These are phyloP conservation scores for Colletotrichum brevisporum DNA, from an alignment of 2,329 filamentous ascomycete genomes.

Conservation along the genomic window DNA sequence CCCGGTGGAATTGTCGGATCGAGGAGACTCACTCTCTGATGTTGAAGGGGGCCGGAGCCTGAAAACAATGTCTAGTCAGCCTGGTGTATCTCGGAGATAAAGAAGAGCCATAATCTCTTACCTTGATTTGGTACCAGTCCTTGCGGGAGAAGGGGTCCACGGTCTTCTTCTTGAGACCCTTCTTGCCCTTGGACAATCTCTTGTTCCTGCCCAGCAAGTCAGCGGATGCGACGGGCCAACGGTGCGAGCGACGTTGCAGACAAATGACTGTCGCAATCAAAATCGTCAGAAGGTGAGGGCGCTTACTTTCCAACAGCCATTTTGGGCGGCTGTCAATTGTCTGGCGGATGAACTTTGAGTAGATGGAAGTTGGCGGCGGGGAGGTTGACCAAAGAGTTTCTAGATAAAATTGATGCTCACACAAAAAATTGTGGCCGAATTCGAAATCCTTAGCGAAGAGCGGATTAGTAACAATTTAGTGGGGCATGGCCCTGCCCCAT, in stretches of 20 bases:
- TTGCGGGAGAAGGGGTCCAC: slow-evolving; percentile 98
- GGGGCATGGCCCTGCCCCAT: slow-evolving; percentile 22
- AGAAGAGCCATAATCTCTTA: slow-evolving; percentile 54
- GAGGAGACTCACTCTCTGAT: slow-evolving; percentile 86
- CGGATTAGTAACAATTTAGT: too few relatives aligned
- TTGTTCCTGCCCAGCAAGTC: slow-evolving; percentile 82
- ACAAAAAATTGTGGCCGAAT: slow-evolving; percentile 43
- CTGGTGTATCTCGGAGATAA: not conserved
- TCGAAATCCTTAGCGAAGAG: slow-evolving; percentile 44
- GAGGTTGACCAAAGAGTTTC: too few relatives aligned
- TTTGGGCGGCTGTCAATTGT: slow-evolving; percentile 64
- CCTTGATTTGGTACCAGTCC: slow-evolving; percentile 99
- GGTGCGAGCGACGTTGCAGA: not conserved
- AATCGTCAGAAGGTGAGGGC: too few relatives aligned
- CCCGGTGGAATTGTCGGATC: slow-evolving; percentile 20
- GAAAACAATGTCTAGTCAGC: slow-evolving; percentile 45
- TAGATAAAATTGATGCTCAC: slow-evolving; percentile 47
- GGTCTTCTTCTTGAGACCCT: slow-evolving; percentile 99
- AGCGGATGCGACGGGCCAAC: not conserved
- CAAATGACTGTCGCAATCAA: too few relatives aligned
- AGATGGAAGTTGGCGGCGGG: slow-evolving; percentile 54
- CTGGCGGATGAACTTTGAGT: slow-evolving; percentile 60
- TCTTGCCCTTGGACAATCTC: slow-evolving; percentile 99
- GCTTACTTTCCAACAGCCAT: slow-evolving; percentile 74
- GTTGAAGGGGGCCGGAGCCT: slow-evolving; percentile 96